A percentile compares a stretch with the other conserved stretches of the same genome.
These are phyloP conservation scores for Ceratonia siliqua DNA, from an alignment of 306 rosid species.

Conservation along the genomic window DNA sequence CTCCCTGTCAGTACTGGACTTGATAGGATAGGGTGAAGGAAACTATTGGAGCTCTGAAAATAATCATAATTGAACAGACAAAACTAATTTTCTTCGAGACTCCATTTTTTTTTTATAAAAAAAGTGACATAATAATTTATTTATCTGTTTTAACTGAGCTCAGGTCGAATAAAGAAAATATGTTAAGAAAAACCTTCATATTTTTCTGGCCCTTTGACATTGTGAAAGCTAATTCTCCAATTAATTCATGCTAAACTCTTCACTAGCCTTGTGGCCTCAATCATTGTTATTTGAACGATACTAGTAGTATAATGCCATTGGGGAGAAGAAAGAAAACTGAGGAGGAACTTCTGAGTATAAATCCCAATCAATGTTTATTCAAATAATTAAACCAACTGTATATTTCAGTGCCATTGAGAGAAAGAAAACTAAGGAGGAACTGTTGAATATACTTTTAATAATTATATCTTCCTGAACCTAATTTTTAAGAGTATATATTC, in stretches of 20 bases:
- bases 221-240: not conserved
- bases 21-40: not conserved
- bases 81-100: not conserved
- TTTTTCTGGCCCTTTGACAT: not conserved
- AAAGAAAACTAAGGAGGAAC: not conserved
- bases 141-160: not conserved
- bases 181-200: not conserved
- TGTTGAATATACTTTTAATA: not conserved
- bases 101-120: not conserved
- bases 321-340: not conserved
- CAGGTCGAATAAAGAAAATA: not conserved
- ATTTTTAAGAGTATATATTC: not conserved
- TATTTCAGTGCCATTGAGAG: not conserved
- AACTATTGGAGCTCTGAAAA: not conserved
- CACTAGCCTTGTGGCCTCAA: not conserved
- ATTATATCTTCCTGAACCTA: not conserved
- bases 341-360: not conserved
- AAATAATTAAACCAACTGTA: not conserved
- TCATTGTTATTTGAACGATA: not conserved
- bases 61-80: not conserved
- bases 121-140: not conserved
- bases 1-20: not conserved
- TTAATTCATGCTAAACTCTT: constrained; percentile 1
- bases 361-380: not conserved
- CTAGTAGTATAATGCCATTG: not conserved